A percentile compares a stretch with the other conserved stretches of the same genome.
Conservation (phyloP, 2,329 filamentous ascomycete species). For the Trichoderma sp. region DNA sequence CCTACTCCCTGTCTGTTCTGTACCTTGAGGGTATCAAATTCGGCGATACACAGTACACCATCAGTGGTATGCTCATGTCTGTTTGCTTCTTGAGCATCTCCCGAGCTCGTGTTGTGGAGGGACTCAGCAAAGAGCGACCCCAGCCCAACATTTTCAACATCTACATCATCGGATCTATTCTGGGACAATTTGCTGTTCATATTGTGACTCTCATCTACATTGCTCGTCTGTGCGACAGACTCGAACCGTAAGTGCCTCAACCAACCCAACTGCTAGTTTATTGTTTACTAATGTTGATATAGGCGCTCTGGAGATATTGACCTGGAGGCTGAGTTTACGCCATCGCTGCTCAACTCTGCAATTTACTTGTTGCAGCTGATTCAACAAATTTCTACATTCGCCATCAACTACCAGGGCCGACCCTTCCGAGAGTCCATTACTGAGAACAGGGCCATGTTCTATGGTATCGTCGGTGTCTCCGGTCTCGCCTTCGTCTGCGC, state of each 20-base stretch:
- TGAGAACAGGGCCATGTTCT: slow-evolving; percentile 98
- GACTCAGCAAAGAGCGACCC: slow-evolving; percentile 91
- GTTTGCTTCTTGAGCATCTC: slow-evolving; percentile 99
- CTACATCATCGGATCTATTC: slow-evolving; percentile 96
- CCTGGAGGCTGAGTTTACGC: slow-evolving; percentile 90
- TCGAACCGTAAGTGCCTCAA: slow-evolving; percentile 71
- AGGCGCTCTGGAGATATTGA: slow-evolving; percentile 65
- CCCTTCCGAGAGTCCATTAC: slow-evolving; percentile 95
- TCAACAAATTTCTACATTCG: slow-evolving; percentile 98
- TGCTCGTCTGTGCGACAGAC: slow-evolving; percentile 78
- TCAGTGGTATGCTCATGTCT: slow-evolving; percentile 99
- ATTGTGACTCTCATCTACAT: slow-evolving; percentile 94
- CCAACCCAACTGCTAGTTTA: rapidly evolving
- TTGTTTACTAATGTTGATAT: not conserved
- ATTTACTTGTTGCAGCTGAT: slow-evolving; percentile 97
- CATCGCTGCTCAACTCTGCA: slow-evolving; percentile 91
- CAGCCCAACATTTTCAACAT: slow-evolving; percentile 99
- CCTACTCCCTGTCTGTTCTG: slow-evolving; percentile 92
- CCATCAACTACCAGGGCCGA: slow-evolving; percentile 98
- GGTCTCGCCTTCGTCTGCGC: slow-evolving; percentile 91
- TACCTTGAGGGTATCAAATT: slow-evolving; percentile 99
- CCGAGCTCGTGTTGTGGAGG: slow-evolving; percentile 93
- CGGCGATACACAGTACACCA: slow-evolving; percentile 95
- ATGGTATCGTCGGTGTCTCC: slow-evolving; percentile 85
- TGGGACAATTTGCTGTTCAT: slow-evolving; percentile 95